Base-by-base conservation (phyloP, 2,329 filamentous ascomycete genomes). In the Fusarium ambrosium region DNA sequence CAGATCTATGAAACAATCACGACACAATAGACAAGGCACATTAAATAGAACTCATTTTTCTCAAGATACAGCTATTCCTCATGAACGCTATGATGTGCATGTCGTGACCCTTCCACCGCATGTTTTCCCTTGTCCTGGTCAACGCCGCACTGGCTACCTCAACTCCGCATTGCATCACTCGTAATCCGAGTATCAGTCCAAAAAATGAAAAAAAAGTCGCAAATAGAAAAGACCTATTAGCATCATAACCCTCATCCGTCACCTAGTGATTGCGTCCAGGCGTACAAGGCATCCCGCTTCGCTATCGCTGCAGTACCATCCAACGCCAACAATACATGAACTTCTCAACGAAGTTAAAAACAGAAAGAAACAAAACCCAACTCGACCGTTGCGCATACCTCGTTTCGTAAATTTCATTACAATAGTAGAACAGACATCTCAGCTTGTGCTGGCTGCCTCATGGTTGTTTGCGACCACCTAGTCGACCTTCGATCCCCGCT, bases 321-420 rank as follows among this genome's bases (percentile, higher is more conserved):
- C 73, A 80, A 81, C 79, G 77, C 77, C 79, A 65, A 61, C 43
- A 63, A 32, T 37, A 69, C 59, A 70, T 62, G 18, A 22, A 60
- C 59, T 58, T 67, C 65, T 68, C 43, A 22, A 32, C 22, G 10
- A 71, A 63, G 56, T 37, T 41, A 41, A 70, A 43, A 61, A 51
- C 43, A 62, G 22, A 60, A 43, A 65, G 41, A 62, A 58, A 55
- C 11, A 48, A 53, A 34, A 70, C 65, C 48, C 60, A 61, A 48
- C 64, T 71, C 48, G 60, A 74, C 55, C 70, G 68, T 77, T 56
- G 62, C 66, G 45, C 69, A 75, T 74, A 51, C 61, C 45, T 78
- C 77, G 55, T 79, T 51, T 78, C 77, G 58, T 79, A 24, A 73
- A 75, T 56, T 45, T 75, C 76, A 69, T 78, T 70, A 78, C 64